Evolutionary conservation across 2,329 filamentous ascomycete species (phyloP).

Genomic region (Diaporthe nobilis): DNA sequence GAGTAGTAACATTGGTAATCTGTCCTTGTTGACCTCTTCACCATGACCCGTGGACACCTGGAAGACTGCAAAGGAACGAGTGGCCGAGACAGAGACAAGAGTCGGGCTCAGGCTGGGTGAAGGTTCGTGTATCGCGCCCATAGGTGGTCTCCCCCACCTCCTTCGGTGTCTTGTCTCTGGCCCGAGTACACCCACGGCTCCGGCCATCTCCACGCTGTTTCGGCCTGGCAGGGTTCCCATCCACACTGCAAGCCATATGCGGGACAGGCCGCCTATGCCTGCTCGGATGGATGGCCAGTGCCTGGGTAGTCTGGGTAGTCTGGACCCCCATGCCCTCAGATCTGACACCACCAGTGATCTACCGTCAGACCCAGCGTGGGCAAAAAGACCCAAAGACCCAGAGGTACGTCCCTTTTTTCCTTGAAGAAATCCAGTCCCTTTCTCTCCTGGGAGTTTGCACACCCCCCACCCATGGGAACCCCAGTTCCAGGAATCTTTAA

Average conservation of each 20-base stretch:
- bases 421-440: neutral
- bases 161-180: slow-evolving; percentile 10
- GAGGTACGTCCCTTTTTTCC: slow-evolving; percentile 21
- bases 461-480: neutral
- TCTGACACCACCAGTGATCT: slow-evolving; percentile 20
- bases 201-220: slow-evolving; percentile 16
- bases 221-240: slow-evolving; percentile 6
- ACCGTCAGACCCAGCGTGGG: slow-evolving; percentile 35
- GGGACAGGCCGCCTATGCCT: slow-evolving; percentile 33
- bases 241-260: slow-evolving; percentile 29
- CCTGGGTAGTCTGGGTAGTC: slow-evolving; percentile 1
- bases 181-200: slow-evolving; percentile 9
- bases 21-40: neutral
- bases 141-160: neutral
- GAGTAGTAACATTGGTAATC: neutral
- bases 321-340: slow-evolving; percentile 26
- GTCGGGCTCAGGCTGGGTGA: neutral
- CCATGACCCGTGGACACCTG: neutral
- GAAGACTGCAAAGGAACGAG: neutral
- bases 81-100: neutral
- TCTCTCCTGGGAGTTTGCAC: neutral
- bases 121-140: neutral
- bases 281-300: slow-evolving; percentile 3
- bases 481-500: slow-evolving; percentile 10
- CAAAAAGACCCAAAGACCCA: slow-evolving; percentile 30